Percentiles rank a stretch among this genome's conserved stretches.
phyloP scores from a whole-genome alignment of 2,329 filamentous ascomycete species.

The Fusarium protoensiforme region DNA sequence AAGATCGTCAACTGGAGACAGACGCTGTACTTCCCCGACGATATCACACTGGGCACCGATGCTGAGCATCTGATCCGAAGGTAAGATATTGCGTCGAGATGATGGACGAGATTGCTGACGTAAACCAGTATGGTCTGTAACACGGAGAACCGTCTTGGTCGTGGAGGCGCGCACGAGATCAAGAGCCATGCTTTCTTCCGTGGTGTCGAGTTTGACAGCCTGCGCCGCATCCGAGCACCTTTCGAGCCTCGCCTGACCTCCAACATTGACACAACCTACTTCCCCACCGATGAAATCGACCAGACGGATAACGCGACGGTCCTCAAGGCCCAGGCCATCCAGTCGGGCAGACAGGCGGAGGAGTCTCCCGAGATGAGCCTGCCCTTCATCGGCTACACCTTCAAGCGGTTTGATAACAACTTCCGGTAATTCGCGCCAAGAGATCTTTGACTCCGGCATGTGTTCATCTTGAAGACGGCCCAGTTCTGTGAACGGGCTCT shows the following conservation, averaged over 20 bases:
- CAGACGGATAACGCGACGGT: slow-evolving; percentile 93
- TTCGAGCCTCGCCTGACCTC: slow-evolving; percentile 95
- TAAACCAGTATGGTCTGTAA: slow-evolving; percentile 85
- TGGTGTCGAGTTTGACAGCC: slow-evolving; percentile 92
- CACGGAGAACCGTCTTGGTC: slow-evolving; percentile 89
- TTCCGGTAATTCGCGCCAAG: slow-evolving; percentile 58
- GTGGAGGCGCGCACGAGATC: slow-evolving; percentile 88
- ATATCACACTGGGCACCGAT: slow-evolving; percentile 87
- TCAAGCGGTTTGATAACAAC: slow-evolving; percentile 92
- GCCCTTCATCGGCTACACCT: slow-evolving; percentile 76
- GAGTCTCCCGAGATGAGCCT: slow-evolving; percentile 94
- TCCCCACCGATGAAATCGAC: slow-evolving; percentile 98
- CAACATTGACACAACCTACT: slow-evolving; percentile 97
- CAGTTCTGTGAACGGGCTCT: slow-evolving; percentile 36
- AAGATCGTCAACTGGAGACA: slow-evolving; percentile 99
- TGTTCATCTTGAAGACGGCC: slow-evolving; percentile 2
- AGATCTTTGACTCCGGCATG: not conserved
- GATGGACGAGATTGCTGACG: slow-evolving; percentile 19
- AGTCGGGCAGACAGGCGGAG: slow-evolving; percentile 72
- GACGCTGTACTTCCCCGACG: slow-evolving; percentile 95
- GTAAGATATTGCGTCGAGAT: slow-evolving; percentile 60
- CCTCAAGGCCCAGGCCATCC: slow-evolving; percentile 84
- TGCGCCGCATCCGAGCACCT: slow-evolving; percentile 92
- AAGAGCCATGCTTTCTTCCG: slow-evolving; percentile 97
- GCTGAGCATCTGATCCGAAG: slow-evolving; percentile 93